Conservation (phyloP, 306 rosid species). For the Neltuma alba region DNA sequence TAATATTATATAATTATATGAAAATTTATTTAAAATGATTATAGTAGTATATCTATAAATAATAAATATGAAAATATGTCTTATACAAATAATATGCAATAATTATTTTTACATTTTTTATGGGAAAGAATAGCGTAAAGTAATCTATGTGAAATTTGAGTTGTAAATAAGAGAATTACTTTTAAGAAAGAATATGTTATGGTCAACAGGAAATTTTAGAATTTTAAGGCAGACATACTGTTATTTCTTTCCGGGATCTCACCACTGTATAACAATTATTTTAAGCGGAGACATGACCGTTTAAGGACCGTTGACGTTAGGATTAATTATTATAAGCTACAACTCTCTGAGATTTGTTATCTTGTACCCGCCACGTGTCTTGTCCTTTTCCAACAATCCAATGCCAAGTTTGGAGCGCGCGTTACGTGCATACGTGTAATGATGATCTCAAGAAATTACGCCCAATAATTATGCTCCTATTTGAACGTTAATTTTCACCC, state of each 20-base stretch:
- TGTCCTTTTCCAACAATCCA: background rate
- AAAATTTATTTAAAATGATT: too few relatives aligned
- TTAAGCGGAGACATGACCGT: slow-evolving; percentile 32
- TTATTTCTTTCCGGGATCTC: background rate
- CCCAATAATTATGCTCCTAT: slow-evolving; percentile 29
- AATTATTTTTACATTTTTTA: too few relatives aligned
- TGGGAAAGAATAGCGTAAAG: too few relatives aligned
- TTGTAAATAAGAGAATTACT: too few relatives aligned
- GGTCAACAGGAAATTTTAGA: background rate
- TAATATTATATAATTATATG: too few relatives aligned
- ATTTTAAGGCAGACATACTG: slow-evolving; percentile 24
- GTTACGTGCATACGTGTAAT: background rate
- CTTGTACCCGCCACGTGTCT: background rate
- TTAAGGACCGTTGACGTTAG: slow-evolving; percentile 28
- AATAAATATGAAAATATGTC: too few relatives aligned
- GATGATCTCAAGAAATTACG: background rate
- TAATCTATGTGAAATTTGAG: too few relatives aligned
- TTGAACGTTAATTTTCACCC: slow-evolving; percentile 32
- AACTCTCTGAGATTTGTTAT: background rate
- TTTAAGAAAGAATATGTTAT: too few relatives aligned
- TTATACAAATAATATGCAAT: too few relatives aligned
- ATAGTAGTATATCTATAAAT: too few relatives aligned
- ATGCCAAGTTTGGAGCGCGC: background rate
- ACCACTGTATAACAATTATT: too few relatives aligned
- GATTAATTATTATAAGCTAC: slow-evolving; percentile 24